Evolutionary conservation across 768 basidiomycete genomes (phyloP).

Genomic region (Naganishia vaughanmartiniae): DNA sequence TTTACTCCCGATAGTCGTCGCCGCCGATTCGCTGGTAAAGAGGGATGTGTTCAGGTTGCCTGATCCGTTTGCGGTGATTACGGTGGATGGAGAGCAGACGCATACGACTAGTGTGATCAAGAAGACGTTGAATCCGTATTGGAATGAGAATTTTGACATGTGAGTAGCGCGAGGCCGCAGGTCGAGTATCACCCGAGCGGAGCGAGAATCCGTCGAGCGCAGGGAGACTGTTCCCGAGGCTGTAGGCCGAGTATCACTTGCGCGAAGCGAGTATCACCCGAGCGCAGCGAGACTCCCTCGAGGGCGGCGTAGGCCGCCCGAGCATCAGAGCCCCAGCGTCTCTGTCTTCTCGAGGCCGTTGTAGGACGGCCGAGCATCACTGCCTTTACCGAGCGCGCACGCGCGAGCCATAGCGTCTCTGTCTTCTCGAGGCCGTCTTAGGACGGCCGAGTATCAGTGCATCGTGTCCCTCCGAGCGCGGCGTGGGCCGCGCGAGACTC

Average conservation of each 20-base stretch:
- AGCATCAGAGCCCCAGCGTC: neutral
- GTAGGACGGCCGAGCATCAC: neutral
- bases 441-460: too few species aligned
- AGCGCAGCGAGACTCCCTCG: neutral
- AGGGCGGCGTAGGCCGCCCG: slow-evolving; percentile 8
- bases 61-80: slow-evolving; percentile 97
- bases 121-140: slow-evolving; percentile 58
- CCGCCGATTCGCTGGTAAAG: slow-evolving; percentile 57
- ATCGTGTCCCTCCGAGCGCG: too few species aligned
- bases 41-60: slow-evolving; percentile 72
- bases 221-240: too few species aligned
- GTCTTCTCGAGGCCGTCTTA: too few species aligned
- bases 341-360: neutral
- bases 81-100: slow-evolving; percentile 95
- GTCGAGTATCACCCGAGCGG: neutral
- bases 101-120: slow-evolving; percentile 96
- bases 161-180: slow-evolving; percentile 53
- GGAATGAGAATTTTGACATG: slow-evolving; percentile 82
- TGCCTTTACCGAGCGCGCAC: neutral
- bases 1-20: slow-evolving; percentile 66
- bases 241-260: neutral
- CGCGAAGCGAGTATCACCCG: neutral
- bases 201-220: too few species aligned
- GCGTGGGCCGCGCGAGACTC: too few species aligned
- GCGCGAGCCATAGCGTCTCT: neutral